Evolutionary conservation across 106 monocot genomes (phyloP), one percentile per base, ranked within the genome.

Genomic region (Allium sativum): DNA sequence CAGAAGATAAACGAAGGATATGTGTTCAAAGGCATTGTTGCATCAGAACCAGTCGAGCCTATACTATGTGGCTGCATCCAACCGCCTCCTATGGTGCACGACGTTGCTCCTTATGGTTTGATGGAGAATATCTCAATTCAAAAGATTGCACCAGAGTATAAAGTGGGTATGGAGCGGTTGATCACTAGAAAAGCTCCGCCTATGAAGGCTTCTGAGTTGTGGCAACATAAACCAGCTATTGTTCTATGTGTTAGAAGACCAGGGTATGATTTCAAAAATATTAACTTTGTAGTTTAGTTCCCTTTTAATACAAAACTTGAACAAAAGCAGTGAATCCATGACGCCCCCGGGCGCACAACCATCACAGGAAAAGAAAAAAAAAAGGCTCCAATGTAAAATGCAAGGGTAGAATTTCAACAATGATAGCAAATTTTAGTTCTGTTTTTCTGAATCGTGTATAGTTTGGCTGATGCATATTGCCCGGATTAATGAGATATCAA

Each of bases 121-220:
- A 62, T 78, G 68, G 72, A 72, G 53, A 78, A 78, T 22, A 68
- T 72, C 12, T 56, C 72, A 11, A 61, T 78, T 21, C 67, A 72
- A 58, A 78, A 68, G 68, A 50, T 67, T 18, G 53, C 78, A 2
- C 68, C 78, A 6, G 78, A 78, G 58, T 78, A 78, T 43, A 78
- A 72, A 55, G 61, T 64, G 7, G 62, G 78, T 22, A 68, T 68
- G 48, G 63, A 72, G 17, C 21, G 72, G 10, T 53, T 68, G 57
- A 44, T 73, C 46, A 58, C 42, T 13, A 18, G 50, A 42, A 68
- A 58, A 42, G 42, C 72, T 52, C 62, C 72, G 42, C 72, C 72
- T 9, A 72, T 72, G 67, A 78, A 72, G 57, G 78, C 78, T 58
- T 78, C 55, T 11, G 72, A 72, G 10, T 9, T 78, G 19, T 78